Base-by-base conservation (phyloP, 2,329 filamentous ascomycete species). In the Plenodomus biglobosus region DNA sequence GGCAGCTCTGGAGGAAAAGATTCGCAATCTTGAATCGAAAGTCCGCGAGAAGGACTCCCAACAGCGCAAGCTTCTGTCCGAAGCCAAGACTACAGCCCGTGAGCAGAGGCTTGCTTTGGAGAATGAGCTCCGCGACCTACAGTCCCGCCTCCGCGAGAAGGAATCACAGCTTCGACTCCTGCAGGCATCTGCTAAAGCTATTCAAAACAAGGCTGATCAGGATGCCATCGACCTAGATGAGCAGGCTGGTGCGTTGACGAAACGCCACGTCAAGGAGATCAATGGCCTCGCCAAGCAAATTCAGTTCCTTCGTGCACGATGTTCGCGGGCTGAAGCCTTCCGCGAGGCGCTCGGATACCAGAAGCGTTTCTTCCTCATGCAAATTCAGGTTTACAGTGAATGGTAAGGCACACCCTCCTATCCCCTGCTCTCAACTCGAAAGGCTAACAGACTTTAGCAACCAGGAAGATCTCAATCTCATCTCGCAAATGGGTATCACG, bases 211-310 rank as follows among this genome's bases (percentile, higher is more conserved):
- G 27, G 59, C 63, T n/a, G 57, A 55, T 13, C 60, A 67, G 34
- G 62, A 68, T 32, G 60, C 62, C 10, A 49, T 69, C 21, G 61
- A 65, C 34, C 55, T 70, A 2, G 65, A 68, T 35, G 59, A 77
- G 21, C 77, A 81, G 46, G 78, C 85, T 40, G 78, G 83, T 40
- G 80, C 84, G 47, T 84, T 86, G 38, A 85, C 90, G 62, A 83
- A 83, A 58, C 78, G 82, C 38, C 89, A 94, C 69, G 77, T 80
- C 62, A 85, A 85, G 70, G 89, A 95, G 74, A 76, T 96, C 44
- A 84, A 85, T 58, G 92, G 92, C 16, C 80, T 97, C 66, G 83
- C 84, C 44, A 88, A 94, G 75, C 92, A 97, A 74, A 92, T 97
- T 69, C 83, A 91, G 64, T 97, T 89, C 85, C 84, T 97, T 70